These are phyloP conservation scores for Hsuehochloa calcarea DNA, from an alignment of 176 grass and related monocot species.

Conservation along the genomic window DNA sequence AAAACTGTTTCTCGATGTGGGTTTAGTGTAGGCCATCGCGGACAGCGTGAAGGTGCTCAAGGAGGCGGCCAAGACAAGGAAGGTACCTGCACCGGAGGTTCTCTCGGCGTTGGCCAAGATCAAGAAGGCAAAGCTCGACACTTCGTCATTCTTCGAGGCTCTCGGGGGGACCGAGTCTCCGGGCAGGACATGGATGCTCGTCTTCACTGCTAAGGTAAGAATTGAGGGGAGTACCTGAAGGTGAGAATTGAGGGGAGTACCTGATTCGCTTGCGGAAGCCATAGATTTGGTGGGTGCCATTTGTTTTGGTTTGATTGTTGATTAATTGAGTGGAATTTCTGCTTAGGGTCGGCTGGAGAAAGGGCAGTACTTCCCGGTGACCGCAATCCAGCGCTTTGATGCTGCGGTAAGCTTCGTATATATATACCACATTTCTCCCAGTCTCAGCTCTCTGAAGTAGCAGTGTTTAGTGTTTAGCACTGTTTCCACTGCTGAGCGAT, in stretches of 20 bases:
- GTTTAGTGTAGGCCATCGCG: constrained; percentile 51
- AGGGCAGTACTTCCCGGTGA: constrained; percentile 85
- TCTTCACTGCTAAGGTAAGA: constrained; percentile 78
- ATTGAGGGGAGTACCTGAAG: no score
- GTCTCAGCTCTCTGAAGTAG: background rate
- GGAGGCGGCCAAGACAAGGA: constrained; percentile 72
- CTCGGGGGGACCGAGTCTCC: constrained; percentile 83
- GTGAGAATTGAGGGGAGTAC: constrained; percentile 9
- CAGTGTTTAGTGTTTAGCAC: background rate
- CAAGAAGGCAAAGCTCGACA: constrained; percentile 78
- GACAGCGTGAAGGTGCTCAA: constrained; percentile 80
- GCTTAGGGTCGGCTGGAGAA: constrained; percentile 64
- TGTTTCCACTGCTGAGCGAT: background rate
- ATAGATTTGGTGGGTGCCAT: background rate
- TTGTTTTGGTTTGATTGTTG: background rate
- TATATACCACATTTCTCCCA: background rate
- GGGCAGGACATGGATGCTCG: constrained; percentile 97
- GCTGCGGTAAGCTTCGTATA: constrained; percentile 59
- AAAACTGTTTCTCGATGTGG: background rate
- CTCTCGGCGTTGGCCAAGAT: constrained; percentile 61
- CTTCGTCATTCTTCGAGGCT: constrained; percentile 63
- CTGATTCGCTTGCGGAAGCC: background rate
- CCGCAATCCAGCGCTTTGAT: constrained; percentile 88
- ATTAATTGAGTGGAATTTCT: background rate
- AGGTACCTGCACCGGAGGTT: constrained; percentile 59